Base-by-base conservation (phyloP, 1,139 yeast genomes). In the Pichia sp. region DNA sequence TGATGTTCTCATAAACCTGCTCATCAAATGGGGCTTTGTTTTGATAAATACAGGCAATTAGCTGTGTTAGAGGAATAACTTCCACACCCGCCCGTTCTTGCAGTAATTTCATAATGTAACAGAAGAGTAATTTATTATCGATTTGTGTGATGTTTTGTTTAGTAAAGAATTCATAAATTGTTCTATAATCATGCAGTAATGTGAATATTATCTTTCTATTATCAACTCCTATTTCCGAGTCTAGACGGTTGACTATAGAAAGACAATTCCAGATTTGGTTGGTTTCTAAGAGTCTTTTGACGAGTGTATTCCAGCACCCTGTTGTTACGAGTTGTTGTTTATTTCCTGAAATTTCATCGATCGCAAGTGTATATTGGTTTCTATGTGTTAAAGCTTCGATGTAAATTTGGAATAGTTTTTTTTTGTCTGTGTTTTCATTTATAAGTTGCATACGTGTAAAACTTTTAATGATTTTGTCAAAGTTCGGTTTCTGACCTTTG, bases 191-290 rank as follows among this genome's bases (percentile, higher is more conserved):
- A 7, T 34, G 35, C 9, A 47, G 14, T 4, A 47, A 10, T 2
- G 34, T 22, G 4, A 40, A 18, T n/a, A 40, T 19, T 3, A 44
- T 28, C 8, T 15, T 14, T 12, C 14, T 14, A 12, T 35, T 4
- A 20, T 41, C 45, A 3, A 37, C 12, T 7, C 22, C 7, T n/a
- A 14, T 28, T 12, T 31, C n/a, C 4, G 18, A 7, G 11, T 11
- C 28, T 3, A 46, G 12, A 9, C 27, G 10, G 27, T 48, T 46
- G 4, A 48, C 6, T 3, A 45, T 24, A 9, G 51, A 48, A 28
- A 45, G 18, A 3, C 38, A 40, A 17, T 12, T 14, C 46, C 44
- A 45, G 10, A 45, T 34, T 8, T 42, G 22, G 10, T 33, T 33
- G 3, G 18, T 15, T 12, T 33, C 8, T 7, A 48, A 11, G 5